Evolutionary conservation across 2,329 filamentous ascomycete species (phyloP), one percentile per base, ranked within the genome.

Genomic region (Rosellinia necatrix): DNA sequence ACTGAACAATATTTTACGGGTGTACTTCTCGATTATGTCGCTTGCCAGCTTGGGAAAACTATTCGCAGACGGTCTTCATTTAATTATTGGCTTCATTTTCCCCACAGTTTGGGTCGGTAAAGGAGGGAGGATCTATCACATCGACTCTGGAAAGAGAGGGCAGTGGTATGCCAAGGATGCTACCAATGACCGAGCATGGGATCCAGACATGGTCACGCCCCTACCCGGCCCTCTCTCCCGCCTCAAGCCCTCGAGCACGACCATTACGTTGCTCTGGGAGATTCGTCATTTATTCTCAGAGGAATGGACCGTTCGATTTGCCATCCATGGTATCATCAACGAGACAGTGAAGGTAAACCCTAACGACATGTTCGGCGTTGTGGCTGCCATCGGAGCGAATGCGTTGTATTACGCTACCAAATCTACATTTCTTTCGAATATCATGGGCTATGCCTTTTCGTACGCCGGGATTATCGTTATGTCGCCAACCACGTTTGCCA

Each of bases 401-500:
- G 76, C 87, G 17, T 71, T 79, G 6, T 93, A 92, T 72, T 87
- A 90, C 66, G 88, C 87, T 74, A 90, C 76, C 1, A 70, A 73
- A 1, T 79, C 78, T 49, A 69, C 72, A 0, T 62, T 84, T 65
- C 74, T 97, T 32, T 93, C 91, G 41, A 97, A 97, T 69, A 75
- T 96, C 30, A 82, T 97, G 66, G 92, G 91, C 0, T 91, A 93
- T 64, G 89, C 88, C 5, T 91, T 96, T 75, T 92, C 88, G 63
- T 97, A 97, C 68, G 83, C 84, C 6, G 86, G 90, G 3, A 81
- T 97, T 52, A 85, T 93, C 65, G 76, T 96, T 49, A 85, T 97
- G 77, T 96, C 92, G 1, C 92, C 92, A 0, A 96, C 92, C 0
- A 93, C 91, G 0, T 96, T 97, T 69, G 76, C 82, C 51, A 96